phyloP scores from a whole-genome alignment of 352 stramenopile genomes.

The Phytophthora tentaculata region DNA sequence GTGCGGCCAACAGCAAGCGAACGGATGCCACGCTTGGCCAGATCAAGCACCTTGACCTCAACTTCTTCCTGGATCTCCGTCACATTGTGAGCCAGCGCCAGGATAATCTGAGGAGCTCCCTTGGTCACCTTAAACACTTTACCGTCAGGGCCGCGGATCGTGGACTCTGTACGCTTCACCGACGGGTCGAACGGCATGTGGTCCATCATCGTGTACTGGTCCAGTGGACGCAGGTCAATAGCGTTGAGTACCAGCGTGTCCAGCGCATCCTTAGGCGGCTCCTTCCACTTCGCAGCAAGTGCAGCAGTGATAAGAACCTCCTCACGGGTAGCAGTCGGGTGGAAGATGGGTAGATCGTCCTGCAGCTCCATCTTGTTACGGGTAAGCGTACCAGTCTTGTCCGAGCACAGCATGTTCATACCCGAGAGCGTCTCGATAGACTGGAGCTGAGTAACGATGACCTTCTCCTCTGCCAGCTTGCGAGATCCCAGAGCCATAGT shows the following conservation, averaged over 20 bases:
- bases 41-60: conserved; percentile 88
- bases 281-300: conserved; percentile 94
- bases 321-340: conserved; percentile 77
- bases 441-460: conserved; percentile 92
- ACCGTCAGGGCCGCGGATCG: conserved; percentile 76
- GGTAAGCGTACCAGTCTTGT: conserved; percentile 97
- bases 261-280: conserved; percentile 92
- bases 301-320: conserved; percentile 92
- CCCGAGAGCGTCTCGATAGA: conserved; percentile 93
- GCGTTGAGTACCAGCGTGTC: conserved; percentile 93
- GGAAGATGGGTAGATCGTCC: conserved; percentile 91
- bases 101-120: conserved; percentile 93
- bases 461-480: conserved; percentile 91
- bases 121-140: conserved; percentile 95
- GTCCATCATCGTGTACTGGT: conserved; percentile 86
- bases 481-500: conserved; percentile 93
- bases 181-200: conserved; percentile 86
- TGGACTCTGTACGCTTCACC: conserved; percentile 94
- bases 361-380: conserved; percentile 95
- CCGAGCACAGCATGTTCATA: conserved; percentile 95
- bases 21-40: conserved; percentile 88
- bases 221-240: conserved; percentile 82
- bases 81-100: conserved; percentile 79
- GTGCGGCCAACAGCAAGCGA: conserved; percentile 89
- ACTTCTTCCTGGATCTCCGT: conserved; percentile 86